These are phyloP conservation scores for Letharia lupina DNA, from an alignment of 495 filamentous ascomycete genomes.

Conservation along the genomic window DNA sequence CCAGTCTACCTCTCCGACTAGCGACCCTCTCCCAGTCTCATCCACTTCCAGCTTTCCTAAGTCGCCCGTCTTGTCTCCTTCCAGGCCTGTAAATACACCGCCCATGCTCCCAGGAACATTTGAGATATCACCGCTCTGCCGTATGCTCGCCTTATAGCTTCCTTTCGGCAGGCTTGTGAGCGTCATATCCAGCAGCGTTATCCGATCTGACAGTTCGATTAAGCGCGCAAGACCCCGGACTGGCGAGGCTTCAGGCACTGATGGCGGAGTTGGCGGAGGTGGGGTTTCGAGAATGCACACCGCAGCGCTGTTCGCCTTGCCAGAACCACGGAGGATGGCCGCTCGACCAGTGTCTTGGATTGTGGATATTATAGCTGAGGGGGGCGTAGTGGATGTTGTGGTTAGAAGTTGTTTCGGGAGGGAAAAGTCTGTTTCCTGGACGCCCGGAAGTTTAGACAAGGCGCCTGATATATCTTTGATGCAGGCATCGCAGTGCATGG, in stretches of 20 bases:
- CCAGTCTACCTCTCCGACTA: conserved; percentile 70
- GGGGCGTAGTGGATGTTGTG: conserved; percentile 54
- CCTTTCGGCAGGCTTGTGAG: conserved; percentile 78
- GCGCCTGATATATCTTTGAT: conserved; percentile 73
- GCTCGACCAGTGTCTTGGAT: conserved; percentile 87
- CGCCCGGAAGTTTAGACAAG: conserved; percentile 57
- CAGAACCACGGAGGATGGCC: conserved; percentile 88
- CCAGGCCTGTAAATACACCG: conserved; percentile 54
- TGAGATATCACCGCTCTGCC: conserved; percentile 85
- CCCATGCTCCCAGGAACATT: conserved; percentile 72
- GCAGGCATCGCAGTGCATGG: conserved; percentile 81
- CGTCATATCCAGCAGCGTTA: conserved; percentile 81
- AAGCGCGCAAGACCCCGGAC: conserved; percentile 72
- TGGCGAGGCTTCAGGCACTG: conserved; percentile 46
- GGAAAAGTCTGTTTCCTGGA: conserved; percentile 42
- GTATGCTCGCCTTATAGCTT: conserved; percentile 70
- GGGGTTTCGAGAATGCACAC: conserved; percentile 97
- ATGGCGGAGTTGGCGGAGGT: conserved; percentile 31
- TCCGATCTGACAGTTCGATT: conserved; percentile 65
- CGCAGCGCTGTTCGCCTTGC: conserved; percentile 75
- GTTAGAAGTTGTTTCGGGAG: conserved; percentile 43
- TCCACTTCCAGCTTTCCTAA: conserved; percentile 69
- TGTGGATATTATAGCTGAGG: conserved; percentile 77
- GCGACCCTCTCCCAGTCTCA: conserved; percentile 53
- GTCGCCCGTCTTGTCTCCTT: conserved; percentile 51